Base-by-base conservation (phyloP, 2,329 filamentous ascomycete genomes). In the Trichothecium roseum region DNA sequence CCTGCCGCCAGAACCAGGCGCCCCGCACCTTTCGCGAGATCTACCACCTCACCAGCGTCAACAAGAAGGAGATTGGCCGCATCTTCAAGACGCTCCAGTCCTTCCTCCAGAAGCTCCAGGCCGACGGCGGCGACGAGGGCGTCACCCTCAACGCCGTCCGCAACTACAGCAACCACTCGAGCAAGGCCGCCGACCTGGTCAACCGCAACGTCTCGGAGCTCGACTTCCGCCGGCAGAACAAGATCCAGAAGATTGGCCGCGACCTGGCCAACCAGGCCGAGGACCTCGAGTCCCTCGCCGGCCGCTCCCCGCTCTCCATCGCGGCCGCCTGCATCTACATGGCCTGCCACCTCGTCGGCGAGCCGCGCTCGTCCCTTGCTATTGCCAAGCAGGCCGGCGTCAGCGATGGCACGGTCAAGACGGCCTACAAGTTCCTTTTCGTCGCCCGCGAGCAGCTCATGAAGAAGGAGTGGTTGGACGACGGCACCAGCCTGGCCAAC, bases 311-410 rank as follows among this genome's bases (percentile, higher is more conserved):
- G 15, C 69, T 98, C 33, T 95, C 89, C 2, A 86, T 93, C 41
- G 89, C 93, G 6, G 89, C 88, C 14, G 88, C 91, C 22, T 94
- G 87, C 57, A 95, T 98, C 57, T 98, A 91, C 68, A 91, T 96
- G 78, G 84, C 89, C 4, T 87, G 85, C 20, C 78, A 89, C 51
- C 70, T 96, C 27, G 81, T 94, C 64, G 84, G 81, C 37, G 75
- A 91, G 46, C 68, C 77, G 15, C 84, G 83, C 50, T 68, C 75
- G 6, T 82, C 86, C n/a, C 88, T 88, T 57, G 83, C 93, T 41
- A 95, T 98, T 48, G 84, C 86, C 5, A 59, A 62, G 17, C 81
- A 91, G 14, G 86, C 84, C 1, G 85, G 86, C 45, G 91, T 98
- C 18, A 95, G 87, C 55, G 93, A 98, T 53, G 88, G 91, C 37